Percentiles rank a stretch among this genome's conserved stretches.
Conservation (phyloP, 2,329 filamentous ascomycete genomes). For the Teratosphaeria destructans region DNA sequence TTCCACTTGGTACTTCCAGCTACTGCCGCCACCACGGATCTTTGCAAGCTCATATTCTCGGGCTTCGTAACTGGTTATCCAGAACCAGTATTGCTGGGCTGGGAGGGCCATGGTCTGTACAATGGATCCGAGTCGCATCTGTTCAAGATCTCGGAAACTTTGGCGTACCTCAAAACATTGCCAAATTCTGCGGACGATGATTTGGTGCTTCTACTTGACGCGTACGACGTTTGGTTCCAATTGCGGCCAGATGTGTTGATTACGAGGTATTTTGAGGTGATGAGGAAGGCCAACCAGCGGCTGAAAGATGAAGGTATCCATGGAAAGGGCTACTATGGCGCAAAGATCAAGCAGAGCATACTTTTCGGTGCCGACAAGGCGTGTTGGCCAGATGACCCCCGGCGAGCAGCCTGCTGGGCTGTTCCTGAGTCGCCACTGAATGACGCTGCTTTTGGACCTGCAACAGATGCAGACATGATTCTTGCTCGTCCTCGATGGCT, state of each 20-base stretch:
- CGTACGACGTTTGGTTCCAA: constrained; percentile 55
- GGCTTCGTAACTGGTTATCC: neutral
- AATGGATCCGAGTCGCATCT: constrained; percentile 1
- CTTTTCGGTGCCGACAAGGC: constrained; percentile 25
- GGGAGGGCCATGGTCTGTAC: neutral
- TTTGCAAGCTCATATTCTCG: constrained; percentile 6
- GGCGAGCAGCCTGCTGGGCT: constrained; percentile 23
- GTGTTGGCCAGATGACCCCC: constrained; percentile 23
- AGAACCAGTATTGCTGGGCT: constrained; percentile 27
- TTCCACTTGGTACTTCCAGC: constrained; percentile 8
- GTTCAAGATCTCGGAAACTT: constrained; percentile 16
- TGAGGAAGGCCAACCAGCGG: constrained; percentile 42
- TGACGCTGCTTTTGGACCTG: constrained; percentile 35
- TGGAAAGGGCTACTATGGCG: constrained; percentile 20
- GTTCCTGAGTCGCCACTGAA: constrained; percentile 16
- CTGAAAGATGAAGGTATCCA: constrained; percentile 7
- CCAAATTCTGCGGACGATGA: constrained; percentile 31
- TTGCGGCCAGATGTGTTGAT: constrained; percentile 51
- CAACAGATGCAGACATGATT: constrained; percentile 27
- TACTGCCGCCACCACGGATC: constrained; percentile 4
- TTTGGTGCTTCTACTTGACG: constrained; percentile 54
- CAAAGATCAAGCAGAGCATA: constrained; percentile 20
- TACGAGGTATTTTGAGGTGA: constrained; percentile 46
- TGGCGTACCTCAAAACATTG: constrained; percentile 14
- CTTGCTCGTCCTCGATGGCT: constrained; percentile 39